Conservation (phyloP, 2,329 filamentous ascomycete genomes). For the Claviceps paspali region DNA sequence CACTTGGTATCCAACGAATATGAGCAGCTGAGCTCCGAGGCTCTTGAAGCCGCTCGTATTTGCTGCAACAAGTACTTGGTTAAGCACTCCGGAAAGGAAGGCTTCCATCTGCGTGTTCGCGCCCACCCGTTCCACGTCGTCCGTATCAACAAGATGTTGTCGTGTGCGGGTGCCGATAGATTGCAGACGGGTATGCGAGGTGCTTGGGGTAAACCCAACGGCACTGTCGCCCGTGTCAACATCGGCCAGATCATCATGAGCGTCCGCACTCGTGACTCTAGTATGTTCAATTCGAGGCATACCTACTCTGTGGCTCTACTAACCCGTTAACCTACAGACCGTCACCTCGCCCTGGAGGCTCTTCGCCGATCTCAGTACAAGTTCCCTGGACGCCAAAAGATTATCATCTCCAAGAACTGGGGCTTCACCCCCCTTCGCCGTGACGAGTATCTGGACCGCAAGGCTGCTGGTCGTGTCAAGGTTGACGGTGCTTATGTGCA, state of each 20-base stretch:
- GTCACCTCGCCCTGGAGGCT: slow-evolving; percentile 88
- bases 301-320: neutral
- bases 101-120: slow-evolving; percentile 62
- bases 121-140: slow-evolving; percentile 99
- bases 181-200: slow-evolving; percentile 99
- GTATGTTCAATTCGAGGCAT: slow-evolving; percentile 32
- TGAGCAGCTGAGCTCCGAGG: slow-evolving; percentile 99
- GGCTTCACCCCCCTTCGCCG: slow-evolving; percentile 97
- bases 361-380: slow-evolving; percentile 99
- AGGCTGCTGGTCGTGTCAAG: slow-evolving; percentile 84
- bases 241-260: slow-evolving; percentile 98
- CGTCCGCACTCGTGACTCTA: slow-evolving; percentile 88
- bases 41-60: slow-evolving; percentile 98
- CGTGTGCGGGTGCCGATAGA: slow-evolving; percentile 99
- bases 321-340: slow-evolving; percentile 38
- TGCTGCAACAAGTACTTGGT: slow-evolving; percentile 98
- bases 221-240: slow-evolving; percentile 98
- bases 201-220: slow-evolving; percentile 99
- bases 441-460: slow-evolving; percentile 93
- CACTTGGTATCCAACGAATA: slow-evolving; percentile 99
- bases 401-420: slow-evolving; percentile 99
- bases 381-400: slow-evolving; percentile 99
- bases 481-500: slow-evolving; percentile 98
- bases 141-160: slow-evolving; percentile 99
- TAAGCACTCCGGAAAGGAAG: slow-evolving; percentile 57